phyloP scores from a whole-genome alignment of 345 rosid genomes.

The Syzygium aromaticum region DNA sequence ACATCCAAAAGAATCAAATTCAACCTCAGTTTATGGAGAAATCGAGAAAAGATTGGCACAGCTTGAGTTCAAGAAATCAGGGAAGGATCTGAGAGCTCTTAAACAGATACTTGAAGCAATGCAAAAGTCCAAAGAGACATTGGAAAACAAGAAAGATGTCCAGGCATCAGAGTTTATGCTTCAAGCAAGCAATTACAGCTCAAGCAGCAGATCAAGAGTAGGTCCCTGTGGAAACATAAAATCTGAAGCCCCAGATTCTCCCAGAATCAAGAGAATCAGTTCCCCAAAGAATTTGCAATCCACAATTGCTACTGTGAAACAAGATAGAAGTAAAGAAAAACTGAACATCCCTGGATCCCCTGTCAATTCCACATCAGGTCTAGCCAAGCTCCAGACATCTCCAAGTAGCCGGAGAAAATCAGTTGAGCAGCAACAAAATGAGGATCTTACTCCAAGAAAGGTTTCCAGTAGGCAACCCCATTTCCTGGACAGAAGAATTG shows the following conservation, averaged over 20 bases:
- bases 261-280: constrained; percentile 20
- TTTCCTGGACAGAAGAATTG: constrained; percentile 5
- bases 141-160: constrained; percentile 31
- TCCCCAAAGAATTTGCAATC: constrained; percentile 39
- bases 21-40: constrained; percentile 62
- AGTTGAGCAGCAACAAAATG: constrained; percentile 25
- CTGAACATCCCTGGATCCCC: constrained; percentile 10
- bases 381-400: constrained; percentile 17
- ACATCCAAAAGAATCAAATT: constrained; percentile 1
- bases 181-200: constrained; percentile 5
- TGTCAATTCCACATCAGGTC: constrained; percentile 10
- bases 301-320: constrained; percentile 44
- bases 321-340: constrained; percentile 24
- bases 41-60: constrained; percentile 73
- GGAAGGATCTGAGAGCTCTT: constrained; percentile 83
- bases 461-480: constrained; percentile 12
- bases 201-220: not conserved
- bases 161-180: constrained; percentile 14
- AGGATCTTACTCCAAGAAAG: constrained; percentile 34
- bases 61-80: constrained; percentile 63
- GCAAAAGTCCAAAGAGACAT: constrained; percentile 49
- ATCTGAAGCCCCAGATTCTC: constrained; percentile 20
- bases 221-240: constrained; percentile 5
- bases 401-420: constrained; percentile 25
- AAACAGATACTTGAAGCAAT: constrained; percentile 81